phyloP scores from a whole-genome alignment of 495 filamentous ascomycete genomes.

The Monascus purpureus region DNA sequence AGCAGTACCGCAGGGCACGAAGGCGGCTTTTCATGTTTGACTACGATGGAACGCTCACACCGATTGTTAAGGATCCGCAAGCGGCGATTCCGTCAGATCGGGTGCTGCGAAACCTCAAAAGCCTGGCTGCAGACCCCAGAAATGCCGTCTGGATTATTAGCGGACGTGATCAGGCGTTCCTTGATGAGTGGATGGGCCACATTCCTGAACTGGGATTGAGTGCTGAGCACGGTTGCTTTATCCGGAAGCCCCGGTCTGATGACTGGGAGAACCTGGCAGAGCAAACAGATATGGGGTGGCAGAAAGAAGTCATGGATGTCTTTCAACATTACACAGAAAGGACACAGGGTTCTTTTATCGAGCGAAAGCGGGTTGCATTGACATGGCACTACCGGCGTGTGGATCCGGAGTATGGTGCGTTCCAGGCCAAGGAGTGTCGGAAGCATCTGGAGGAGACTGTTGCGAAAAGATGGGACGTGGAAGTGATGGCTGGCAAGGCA shows the following conservation, averaged over 20 bases:
- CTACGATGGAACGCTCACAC: constrained; percentile 96
- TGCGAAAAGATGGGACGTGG: constrained; percentile 65
- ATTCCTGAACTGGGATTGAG: constrained; percentile 74
- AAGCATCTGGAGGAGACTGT: constrained; percentile 62
- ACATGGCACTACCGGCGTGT: constrained; percentile 95
- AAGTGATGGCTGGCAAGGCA: constrained; percentile 91
- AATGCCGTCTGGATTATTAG: constrained; percentile 98
- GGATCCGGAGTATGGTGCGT: constrained; percentile 66
- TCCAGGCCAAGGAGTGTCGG: constrained; percentile 63
- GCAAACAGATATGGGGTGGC: constrained; percentile 77
- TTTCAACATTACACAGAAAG: constrained; percentile 77
- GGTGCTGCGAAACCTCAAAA: constrained; percentile 63
- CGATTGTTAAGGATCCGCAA: constrained; percentile 79
- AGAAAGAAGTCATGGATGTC: constrained; percentile 59
- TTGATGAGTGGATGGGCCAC: constrained; percentile 76
- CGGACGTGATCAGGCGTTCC: constrained; percentile 78
- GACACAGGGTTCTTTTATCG: constrained; percentile 81
- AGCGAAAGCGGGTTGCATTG: constrained; percentile 78
- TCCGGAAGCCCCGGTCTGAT: constrained; percentile 54
- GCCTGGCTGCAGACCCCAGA: constrained; percentile 58
- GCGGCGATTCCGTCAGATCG: constrained; percentile 76
- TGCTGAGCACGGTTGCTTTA: constrained; percentile 92
- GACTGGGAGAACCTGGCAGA: constrained; percentile 82
- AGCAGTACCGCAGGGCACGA: constrained; percentile 53
- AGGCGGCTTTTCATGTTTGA: constrained; percentile 93